Conservation (phyloP, 1,139 yeast species). For the Wickerhamomyces sp. region DNA sequence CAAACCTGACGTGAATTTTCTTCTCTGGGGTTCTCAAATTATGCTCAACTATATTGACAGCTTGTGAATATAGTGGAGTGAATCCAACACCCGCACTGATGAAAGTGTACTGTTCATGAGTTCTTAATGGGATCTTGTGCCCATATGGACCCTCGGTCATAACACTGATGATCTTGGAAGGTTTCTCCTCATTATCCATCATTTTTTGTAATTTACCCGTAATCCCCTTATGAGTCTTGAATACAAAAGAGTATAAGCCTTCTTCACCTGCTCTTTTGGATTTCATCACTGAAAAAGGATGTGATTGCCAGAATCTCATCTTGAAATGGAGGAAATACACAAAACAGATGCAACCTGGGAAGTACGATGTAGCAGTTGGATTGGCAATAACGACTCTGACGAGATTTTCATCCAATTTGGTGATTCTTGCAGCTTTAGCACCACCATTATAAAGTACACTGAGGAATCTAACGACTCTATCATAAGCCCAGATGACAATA, state of each 20-base stretch:
- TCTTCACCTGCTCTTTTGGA: conserved; percentile 25
- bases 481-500: conserved; percentile 34
- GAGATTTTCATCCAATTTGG: conserved; percentile 34
- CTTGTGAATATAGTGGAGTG: conserved; percentile 33
- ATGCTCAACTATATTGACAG: conserved; percentile 15
- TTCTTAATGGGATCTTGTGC: conserved; percentile 40
- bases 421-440: conserved; percentile 27
- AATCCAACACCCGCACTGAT: conserved; percentile 73
- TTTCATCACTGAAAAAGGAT: conserved; percentile 45
- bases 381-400: conserved; percentile 28
- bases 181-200: conserved; percentile 3
- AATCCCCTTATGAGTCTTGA: conserved; percentile 36
- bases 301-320: conserved; percentile 46
- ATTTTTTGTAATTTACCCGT: conserved; percentile 27
- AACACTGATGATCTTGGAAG: conserved; percentile 14
- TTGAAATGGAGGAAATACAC: conserved; percentile 29
- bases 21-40: conserved; percentile 3
- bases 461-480: conserved; percentile 31
- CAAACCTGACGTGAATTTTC: conserved; percentile 16
- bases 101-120: conserved; percentile 50
- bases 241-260: conserved; percentile 28
- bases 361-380: conserved; percentile 25
- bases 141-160: conserved; percentile 36
- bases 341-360: conserved; percentile 40
- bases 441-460: conserved; percentile 34